Evolutionary conservation across 139 green algal genomes (phyloP).

Genomic region (Micromonas commoda): DNA sequence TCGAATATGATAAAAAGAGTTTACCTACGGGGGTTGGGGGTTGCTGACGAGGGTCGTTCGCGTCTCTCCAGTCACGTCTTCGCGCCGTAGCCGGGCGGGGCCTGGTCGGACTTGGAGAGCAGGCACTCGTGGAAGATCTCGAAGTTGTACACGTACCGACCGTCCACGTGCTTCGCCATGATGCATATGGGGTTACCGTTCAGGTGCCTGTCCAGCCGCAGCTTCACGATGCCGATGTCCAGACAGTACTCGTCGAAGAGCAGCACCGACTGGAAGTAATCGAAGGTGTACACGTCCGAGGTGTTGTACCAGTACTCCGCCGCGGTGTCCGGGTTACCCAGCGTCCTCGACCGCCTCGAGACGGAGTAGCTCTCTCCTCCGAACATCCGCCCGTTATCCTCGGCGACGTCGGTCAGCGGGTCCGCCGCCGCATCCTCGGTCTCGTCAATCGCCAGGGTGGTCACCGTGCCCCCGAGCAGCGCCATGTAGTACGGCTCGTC

Average conservation of each 20-base stretch:
- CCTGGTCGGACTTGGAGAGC: neutral
- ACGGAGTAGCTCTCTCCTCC: too few relatives aligned
- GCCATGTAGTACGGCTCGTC: slow-evolving; percentile 10
- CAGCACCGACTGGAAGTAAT: slow-evolving; percentile 12
- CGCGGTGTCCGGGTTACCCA: neutral
- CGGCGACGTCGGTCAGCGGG: too few relatives aligned
- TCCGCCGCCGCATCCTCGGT: neutral
- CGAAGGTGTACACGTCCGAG: slow-evolving; percentile 8
- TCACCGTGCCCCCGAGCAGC: neutral
- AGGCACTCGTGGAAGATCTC: slow-evolving; percentile 17
- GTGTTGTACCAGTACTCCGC: slow-evolving; percentile 1
- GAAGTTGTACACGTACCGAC: slow-evolving; percentile 14
- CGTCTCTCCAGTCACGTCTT: too few relatives aligned
- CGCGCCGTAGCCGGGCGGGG: neutral
- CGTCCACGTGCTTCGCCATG: neutral
- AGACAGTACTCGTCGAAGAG: slow-evolving; percentile 14
- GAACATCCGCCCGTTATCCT: too few relatives aligned
- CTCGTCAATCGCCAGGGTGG: neutral
- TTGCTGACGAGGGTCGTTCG: too few relatives aligned
- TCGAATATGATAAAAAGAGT: neutral
- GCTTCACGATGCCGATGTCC: neutral
- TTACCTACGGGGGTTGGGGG: neutral
- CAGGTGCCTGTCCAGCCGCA: neutral
- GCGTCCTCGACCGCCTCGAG: neutral
- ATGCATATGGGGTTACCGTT: slow-evolving; percentile 7